Evolutionary conservation across 2,329 filamentous ascomycete species (phyloP), one percentile per base, ranked within the genome.

Genomic region (Fusarium chaquense): DNA sequence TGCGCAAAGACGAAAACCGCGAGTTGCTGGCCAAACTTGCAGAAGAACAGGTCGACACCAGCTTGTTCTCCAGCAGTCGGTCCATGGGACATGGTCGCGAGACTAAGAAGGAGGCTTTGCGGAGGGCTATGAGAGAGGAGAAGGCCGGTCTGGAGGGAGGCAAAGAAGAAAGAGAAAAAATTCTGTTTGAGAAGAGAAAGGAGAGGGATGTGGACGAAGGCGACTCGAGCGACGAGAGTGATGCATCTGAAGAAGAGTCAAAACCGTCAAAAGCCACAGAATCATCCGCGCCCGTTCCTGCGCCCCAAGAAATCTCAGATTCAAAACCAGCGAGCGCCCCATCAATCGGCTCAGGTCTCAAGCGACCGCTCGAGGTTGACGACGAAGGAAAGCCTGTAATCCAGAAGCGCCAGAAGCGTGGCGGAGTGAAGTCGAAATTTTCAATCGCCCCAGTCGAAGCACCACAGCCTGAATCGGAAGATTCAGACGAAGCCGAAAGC

Each of bases 1-100:
- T 99, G 46, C 92, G 90, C 79, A 98, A 97, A 79, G 96, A 99
- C 77, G 95, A 98, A 79, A 97, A 93, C 75, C 85, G 93, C 30
- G 91, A 90, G 59, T 83, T 99, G 32, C 85, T 98, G 73, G 92
- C 92, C 76, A 94, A 96, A 77, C 85, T 99, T 28, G 92, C 93
- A 20, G 85, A 89, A 65, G 86, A 89, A 57, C 94, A 91, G 76
- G 87, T 96, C 71, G 94, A 98, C 77, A 97, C 93, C 2, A 93
- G 87, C 66, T 82, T 93, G 22, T 91, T 97, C 65, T 86, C 89
- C 61, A 97, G 93, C 78, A 92, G 91, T 54, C 92, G 89, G 71
- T 89, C 89, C 60, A 81, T 98, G 11, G 94, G 94, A 1, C 89
- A 90, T 71, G 87, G 84, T 55, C 89, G 84, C 76, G 90, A 92